These are phyloP conservation scores for Crithidia thermophila DNA, from an alignment of 208 protist species.

Conservation along the genomic window DNA sequence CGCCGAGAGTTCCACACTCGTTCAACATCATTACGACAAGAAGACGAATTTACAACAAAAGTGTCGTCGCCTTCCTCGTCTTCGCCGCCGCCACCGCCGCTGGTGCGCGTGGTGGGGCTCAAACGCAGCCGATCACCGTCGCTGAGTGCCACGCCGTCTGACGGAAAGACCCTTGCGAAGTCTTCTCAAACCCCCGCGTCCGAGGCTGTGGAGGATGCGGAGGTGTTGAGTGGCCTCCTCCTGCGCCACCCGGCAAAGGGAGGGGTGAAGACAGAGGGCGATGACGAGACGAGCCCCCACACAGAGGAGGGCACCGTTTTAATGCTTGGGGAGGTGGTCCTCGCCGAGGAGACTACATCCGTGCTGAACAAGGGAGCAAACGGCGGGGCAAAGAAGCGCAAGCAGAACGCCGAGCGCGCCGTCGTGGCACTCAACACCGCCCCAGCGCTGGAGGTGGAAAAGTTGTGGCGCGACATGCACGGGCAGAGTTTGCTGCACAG, in stretches of 20 bases:
- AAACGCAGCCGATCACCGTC: constrained; percentile 28
- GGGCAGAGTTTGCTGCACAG: constrained; percentile 58
- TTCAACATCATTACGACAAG: no score
- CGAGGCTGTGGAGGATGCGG: background rate
- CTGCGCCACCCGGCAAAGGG: background rate
- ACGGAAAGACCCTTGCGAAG: no score
- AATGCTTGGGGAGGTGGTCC: constrained; percentile 66
- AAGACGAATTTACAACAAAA: background rate
- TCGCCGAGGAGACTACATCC: constrained; percentile 40
- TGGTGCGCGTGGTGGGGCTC: constrained; percentile 4
- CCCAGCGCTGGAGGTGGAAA: constrained; percentile 42
- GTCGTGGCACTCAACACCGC: constrained; percentile 29
- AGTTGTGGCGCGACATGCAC: constrained; percentile 50
- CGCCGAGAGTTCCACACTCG: background rate
- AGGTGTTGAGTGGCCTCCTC: constrained; percentile 19
- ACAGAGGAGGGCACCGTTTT: constrained; percentile 32
- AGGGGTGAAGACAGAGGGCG: background rate
- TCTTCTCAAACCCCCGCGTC: no score
- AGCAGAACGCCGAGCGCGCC: background rate
- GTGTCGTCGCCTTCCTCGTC: no score
- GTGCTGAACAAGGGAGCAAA: constrained; percentile 25
- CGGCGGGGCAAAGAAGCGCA: constrained; percentile 15
- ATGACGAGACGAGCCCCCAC: background rate
- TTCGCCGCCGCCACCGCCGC: background rate
- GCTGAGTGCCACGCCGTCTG: no score